phyloP scores from a whole-genome alignment of 2,329 filamentous ascomycete species.

The Grosmannia clavigera region DNA sequence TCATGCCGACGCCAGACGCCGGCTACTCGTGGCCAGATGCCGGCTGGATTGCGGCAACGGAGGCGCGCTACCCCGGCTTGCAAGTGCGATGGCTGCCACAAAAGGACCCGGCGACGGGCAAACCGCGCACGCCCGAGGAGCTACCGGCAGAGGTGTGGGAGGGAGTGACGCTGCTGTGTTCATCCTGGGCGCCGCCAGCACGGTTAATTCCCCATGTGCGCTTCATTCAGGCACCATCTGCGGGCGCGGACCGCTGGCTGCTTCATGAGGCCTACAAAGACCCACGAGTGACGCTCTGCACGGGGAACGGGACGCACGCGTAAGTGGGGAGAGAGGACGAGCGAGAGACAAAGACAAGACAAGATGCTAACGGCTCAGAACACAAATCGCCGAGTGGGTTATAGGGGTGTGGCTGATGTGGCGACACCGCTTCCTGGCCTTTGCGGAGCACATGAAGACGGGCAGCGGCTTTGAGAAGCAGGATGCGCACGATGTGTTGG shows the following conservation, averaged over 20 bases:
- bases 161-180: conserved; percentile 27
- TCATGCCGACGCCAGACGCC: conserved; percentile 16
- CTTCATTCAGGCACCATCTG: conserved; percentile 31
- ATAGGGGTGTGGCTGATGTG: conserved; percentile 18
- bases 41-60: conserved; percentile 22
- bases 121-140: conserved; percentile 10
- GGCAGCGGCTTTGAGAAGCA: conserved; percentile 8
- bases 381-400: conserved; percentile 21
- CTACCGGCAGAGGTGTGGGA: conserved; percentile 22
- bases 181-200: conserved; percentile 19
- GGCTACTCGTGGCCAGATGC: conserved; percentile 12
- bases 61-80: conserved; percentile 25
- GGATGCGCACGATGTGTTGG: conserved; percentile 8
- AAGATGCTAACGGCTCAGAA: conserved; percentile 11
- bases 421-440: conserved; percentile 12
- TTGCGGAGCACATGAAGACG: conserved; percentile 8
- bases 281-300: conserved; percentile 16
- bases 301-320: conserved; percentile 29
- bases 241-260: conserved; percentile 31
- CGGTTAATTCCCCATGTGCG: conserved; percentile 23
- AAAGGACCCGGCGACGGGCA: conserved; percentile 6
- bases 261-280: conserved; percentile 22
- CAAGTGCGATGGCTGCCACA: conserved; percentile 21
- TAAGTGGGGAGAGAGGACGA: conserved; percentile 15
- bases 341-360: background rate